Evolutionary conservation across 441 rosid species (phyloP).

Genomic region (Eruca vesicaria): DNA sequence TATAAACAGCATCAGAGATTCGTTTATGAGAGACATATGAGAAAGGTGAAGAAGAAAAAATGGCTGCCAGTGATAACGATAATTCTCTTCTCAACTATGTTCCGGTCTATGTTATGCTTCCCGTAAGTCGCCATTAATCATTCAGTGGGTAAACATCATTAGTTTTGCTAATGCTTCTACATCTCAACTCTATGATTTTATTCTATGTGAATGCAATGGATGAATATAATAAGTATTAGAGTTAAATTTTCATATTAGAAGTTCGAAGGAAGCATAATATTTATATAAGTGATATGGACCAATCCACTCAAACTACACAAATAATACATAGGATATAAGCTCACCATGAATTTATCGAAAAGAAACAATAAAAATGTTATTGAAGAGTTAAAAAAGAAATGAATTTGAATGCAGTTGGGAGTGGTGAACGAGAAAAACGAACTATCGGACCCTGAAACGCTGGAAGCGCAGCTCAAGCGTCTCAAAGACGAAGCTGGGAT

Average conservation of each 20-base stretch:
- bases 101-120: conserved; percentile 80
- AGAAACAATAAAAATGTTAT: too few species aligned
- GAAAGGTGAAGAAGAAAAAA: background rate
- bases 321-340: too few species aligned
- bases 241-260: too few species aligned
- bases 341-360: too few species aligned
- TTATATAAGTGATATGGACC: too few species aligned
- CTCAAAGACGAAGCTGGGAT: conserved; percentile 57
- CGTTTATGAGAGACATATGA: background rate
- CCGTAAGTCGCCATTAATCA: conserved; percentile 46
- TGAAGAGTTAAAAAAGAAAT: too few species aligned
- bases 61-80: conserved; percentile 35
- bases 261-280: too few species aligned
- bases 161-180: background rate
- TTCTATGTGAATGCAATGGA: too few species aligned
- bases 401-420: conserved; percentile 45
- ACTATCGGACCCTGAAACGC: conserved; percentile 36
- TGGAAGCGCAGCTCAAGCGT: conserved; percentile 56
- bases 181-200: background rate
- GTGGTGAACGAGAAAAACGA: conserved; percentile 53
- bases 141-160: background rate
- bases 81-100: conserved; percentile 64
- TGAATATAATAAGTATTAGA: too few species aligned
- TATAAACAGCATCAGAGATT: background rate
- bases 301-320: too few species aligned